Conservation (phyloP, 352 stramenopile genomes). For the Globisporangium emineosum region DNA sequence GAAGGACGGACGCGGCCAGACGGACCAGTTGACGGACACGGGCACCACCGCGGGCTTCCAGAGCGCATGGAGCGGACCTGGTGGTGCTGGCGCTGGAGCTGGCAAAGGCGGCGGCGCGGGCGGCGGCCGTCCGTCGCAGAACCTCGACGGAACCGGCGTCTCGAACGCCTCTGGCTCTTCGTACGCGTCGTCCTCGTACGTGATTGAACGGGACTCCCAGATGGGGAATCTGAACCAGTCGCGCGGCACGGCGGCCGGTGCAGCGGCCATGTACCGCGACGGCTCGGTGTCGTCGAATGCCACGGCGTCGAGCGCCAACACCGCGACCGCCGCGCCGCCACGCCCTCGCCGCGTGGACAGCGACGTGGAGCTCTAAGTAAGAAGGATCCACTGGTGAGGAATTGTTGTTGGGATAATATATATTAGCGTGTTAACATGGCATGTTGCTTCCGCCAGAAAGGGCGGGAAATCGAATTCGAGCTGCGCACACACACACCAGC, state of each 20-base stretch:
- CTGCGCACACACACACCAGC: too few relatives aligned
- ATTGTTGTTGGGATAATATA: neutral
- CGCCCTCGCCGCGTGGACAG: slow-evolving; percentile 48
- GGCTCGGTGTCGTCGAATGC: slow-evolving; percentile 20
- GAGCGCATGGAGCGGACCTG: slow-evolving; percentile 19
- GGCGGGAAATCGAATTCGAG: neutral
- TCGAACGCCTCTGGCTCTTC: slow-evolving; percentile 21
- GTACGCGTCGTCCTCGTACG: slow-evolving; percentile 22
- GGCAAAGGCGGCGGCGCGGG: neutral
- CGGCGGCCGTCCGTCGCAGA: slow-evolving; percentile 13
- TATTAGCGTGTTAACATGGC: neutral
- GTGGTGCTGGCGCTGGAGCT: neutral
- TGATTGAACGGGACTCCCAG: slow-evolving; percentile 17
- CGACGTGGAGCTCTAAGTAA: slow-evolving; percentile 56
- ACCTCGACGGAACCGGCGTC: slow-evolving; percentile 13
- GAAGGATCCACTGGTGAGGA: neutral
- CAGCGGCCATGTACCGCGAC: slow-evolving; percentile 13
- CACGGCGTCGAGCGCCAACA: slow-evolving; percentile 3
- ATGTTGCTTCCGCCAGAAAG: neutral
- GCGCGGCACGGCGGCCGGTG: slow-evolving; percentile 21
- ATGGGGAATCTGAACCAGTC: slow-evolving; percentile 25
- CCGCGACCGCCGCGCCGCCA: neutral
- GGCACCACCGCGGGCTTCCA: slow-evolving; percentile 24
- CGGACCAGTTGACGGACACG: slow-evolving; percentile 15
- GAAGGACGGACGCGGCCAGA: slow-evolving; percentile 18